These are phyloP conservation scores for Euphorbia celastroides DNA, from an alignment of 441 rosid species.

Conservation along the genomic window DNA sequence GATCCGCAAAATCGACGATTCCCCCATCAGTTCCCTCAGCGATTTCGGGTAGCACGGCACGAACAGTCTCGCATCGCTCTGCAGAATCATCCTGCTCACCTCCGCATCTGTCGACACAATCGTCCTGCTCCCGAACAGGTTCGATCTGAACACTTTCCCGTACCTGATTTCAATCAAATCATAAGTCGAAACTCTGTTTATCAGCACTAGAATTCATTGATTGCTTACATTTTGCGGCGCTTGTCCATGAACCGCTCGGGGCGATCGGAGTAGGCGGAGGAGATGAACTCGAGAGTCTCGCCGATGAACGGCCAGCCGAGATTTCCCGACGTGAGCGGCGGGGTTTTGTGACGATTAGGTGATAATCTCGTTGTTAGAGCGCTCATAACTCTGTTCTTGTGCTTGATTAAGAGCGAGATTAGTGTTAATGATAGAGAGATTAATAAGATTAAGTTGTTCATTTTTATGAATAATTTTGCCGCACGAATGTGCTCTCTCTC, in stretches of 20 bases:
- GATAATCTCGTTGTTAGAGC: conserved; percentile 2
- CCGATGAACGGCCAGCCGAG: conserved; percentile 91
- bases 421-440: conserved; percentile 23
- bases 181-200: too few species aligned
- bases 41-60: conserved; percentile 94
- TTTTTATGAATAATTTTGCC: background rate
- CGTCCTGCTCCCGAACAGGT: conserved; percentile 76
- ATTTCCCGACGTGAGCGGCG: conserved; percentile 56
- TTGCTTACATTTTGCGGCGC: conserved; percentile 66
- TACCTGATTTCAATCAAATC: conserved; percentile 39
- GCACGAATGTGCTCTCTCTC: background rate
- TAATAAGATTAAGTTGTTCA: conserved; percentile 30
- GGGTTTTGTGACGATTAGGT: conserved; percentile 16
- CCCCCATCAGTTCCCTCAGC: conserved; percentile 88
- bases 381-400: conserved; percentile 23
- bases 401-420: conserved; percentile 25
- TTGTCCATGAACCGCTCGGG: conserved; percentile 90
- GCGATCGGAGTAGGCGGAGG: conserved; percentile 74
- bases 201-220: too few species aligned
- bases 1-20: conserved; percentile 77
- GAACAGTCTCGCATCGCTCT: conserved; percentile 70
- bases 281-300: conserved; percentile 81
- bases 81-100: conserved; percentile 75
- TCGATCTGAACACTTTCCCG: conserved; percentile 95
- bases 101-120: conserved; percentile 93